phyloP scores from a whole-genome alignment of 2,329 filamentous ascomycete species.

The Cordyceps militaris region DNA sequence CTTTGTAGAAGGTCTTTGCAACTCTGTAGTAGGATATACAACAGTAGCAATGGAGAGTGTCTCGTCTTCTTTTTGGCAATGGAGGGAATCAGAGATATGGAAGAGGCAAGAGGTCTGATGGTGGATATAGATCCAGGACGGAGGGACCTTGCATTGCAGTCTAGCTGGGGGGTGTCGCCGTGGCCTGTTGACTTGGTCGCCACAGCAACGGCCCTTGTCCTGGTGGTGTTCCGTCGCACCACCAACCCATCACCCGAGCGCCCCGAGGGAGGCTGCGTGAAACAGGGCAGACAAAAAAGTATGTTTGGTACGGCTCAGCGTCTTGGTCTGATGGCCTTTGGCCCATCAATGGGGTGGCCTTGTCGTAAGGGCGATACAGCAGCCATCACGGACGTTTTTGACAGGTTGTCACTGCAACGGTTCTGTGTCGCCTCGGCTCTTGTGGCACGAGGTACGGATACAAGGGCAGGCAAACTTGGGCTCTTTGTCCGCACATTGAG shows the following conservation, averaged over 20 bases:
- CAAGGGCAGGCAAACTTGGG: no score
- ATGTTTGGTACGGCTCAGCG: conserved; percentile 3
- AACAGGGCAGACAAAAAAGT: conserved; percentile 7
- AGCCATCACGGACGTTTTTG: background rate
- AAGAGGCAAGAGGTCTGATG: conserved; percentile 15
- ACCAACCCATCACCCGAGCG: conserved; percentile 12
- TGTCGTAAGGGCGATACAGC: background rate
- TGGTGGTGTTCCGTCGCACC: conserved; percentile 7
- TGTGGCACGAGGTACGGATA: no score
- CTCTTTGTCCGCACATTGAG: no score
- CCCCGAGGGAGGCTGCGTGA: conserved; percentile 11
- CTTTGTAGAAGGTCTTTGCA: conserved; percentile 10
- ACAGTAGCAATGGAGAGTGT: conserved; percentile 14
- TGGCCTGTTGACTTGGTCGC: conserved; percentile 27
- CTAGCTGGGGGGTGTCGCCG: conserved; percentile 17
- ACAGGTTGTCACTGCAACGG: background rate
- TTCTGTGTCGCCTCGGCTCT: background rate
- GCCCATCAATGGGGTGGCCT: background rate
- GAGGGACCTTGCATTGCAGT: conserved; percentile 17
- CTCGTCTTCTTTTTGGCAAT: conserved; percentile 13
- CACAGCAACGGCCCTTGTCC: conserved; percentile 24
- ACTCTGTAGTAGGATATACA: conserved; percentile 12
- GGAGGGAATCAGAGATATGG: conserved; percentile 9
- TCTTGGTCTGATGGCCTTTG: background rate
- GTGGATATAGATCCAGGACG: conserved; percentile 19